These are phyloP conservation scores for Xylariales sp. DNA, from an alignment of 2,329 filamentous ascomycete species.

Conservation along the genomic window DNA sequence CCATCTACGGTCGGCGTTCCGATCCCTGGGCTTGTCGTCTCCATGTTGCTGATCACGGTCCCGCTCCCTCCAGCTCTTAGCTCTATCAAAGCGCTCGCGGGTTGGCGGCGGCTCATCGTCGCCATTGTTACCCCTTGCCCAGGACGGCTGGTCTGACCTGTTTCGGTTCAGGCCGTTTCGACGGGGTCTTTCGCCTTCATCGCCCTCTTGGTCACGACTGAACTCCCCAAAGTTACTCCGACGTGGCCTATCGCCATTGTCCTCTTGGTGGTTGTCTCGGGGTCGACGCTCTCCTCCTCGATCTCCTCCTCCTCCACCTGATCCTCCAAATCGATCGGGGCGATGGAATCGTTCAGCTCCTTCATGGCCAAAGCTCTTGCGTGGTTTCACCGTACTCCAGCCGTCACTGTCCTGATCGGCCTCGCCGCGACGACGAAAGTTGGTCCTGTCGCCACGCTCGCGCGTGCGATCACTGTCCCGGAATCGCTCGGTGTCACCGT, in stretches of 20 bases:
- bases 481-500: slow-evolving; percentile 29
- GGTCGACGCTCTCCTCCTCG: slow-evolving; percentile 32
- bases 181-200: slow-evolving; percentile 49
- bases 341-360: slow-evolving; percentile 67
- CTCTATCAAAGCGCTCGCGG: slow-evolving; percentile 53
- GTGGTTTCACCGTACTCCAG: slow-evolving; percentile 69
- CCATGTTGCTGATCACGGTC: slow-evolving; percentile 32
- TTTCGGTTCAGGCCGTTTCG: slow-evolving; percentile 62
- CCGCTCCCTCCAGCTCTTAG: slow-evolving; percentile 61
- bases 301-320: neutral
- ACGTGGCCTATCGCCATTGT: slow-evolving; percentile 48
- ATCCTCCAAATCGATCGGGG: slow-evolving; percentile 53
- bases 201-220: slow-evolving; percentile 41
- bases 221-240: slow-evolving; percentile 47
- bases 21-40: slow-evolving; percentile 4
- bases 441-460: slow-evolving; percentile 42
- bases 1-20: slow-evolving; percentile 5
- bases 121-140: slow-evolving; percentile 60
- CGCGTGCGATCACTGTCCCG: slow-evolving; percentile 29
- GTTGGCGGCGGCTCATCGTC: slow-evolving; percentile 28
- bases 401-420: slow-evolving; percentile 62
- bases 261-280: slow-evolving; percentile 40
- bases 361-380: slow-evolving; percentile 69
- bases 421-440: slow-evolving; percentile 49
- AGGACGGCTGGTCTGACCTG: slow-evolving; percentile 62